Evolutionary conservation across 2,329 filamentous ascomycete genomes (phyloP).

Genomic region (Akanthomyces muscarius): DNA sequence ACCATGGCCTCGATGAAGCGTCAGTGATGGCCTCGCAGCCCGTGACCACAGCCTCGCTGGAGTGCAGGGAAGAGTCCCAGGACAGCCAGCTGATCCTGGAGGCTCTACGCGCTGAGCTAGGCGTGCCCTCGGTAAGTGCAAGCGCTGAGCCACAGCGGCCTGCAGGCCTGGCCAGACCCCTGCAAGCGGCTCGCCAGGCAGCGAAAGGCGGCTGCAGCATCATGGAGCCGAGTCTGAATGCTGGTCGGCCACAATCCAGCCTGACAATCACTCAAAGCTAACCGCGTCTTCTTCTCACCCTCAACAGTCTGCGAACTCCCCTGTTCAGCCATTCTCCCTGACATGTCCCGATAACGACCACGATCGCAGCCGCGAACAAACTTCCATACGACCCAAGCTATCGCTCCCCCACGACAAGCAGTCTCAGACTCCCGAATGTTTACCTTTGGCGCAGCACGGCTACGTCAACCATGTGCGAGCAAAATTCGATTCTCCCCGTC

Average conservation of each 20-base stretch:
- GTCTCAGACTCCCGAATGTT: conserved; percentile 9
- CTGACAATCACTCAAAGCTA: not conserved
- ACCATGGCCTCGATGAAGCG: not conserved
- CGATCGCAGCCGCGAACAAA: not conserved
- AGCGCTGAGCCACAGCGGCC: conserved; percentile 5
- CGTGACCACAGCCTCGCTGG: not conserved
- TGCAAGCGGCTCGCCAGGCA: conserved; percentile 5
- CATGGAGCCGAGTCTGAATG: not conserved
- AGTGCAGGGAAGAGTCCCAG: conserved; percentile 31
- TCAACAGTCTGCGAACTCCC: not conserved
- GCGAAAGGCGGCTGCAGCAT: conserved; percentile 7
- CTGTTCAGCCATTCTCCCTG: not conserved
- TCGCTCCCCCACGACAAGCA: not conserved
- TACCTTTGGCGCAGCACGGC: not conserved
- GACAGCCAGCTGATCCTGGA: conserved; percentile 42
- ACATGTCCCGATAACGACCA: conserved; percentile 2
- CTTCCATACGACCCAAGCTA: not conserved
- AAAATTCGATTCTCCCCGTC: not conserved
- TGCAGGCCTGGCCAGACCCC: not conserved
- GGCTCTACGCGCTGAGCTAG: conserved; percentile 36
- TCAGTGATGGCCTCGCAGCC: conserved; percentile 6
- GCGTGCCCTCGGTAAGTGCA: conserved; percentile 37
- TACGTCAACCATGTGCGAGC: not conserved
- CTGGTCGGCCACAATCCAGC: not conserved
- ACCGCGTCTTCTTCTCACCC: not conserved